Percentiles rank a stretch among this genome's conserved stretches.
Evolutionary conservation across 345 rosid genomes (phyloP).

Genomic region (Chamaenerion angustifolium): DNA sequence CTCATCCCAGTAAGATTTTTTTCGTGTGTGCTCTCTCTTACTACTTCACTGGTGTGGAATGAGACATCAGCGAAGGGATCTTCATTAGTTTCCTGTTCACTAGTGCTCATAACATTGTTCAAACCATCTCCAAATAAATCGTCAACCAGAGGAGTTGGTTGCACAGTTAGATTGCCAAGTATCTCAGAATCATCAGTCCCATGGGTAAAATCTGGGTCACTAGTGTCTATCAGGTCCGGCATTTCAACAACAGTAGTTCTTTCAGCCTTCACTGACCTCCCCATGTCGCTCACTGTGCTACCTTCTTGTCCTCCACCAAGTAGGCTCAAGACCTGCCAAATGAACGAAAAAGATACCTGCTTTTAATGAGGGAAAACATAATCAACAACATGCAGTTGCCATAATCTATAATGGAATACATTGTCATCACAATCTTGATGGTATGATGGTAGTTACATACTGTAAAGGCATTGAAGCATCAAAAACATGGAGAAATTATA

Average conservation of each 20-base stretch:
- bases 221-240: constrained; percentile 78
- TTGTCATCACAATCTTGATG: too few relatives aligned
- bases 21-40: constrained; percentile 31
- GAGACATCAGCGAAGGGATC: constrained; percentile 89
- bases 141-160: constrained; percentile 23
- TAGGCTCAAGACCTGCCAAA: constrained; percentile 62
- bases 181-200: constrained; percentile 24
- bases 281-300: constrained; percentile 21
- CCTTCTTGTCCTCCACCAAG: neutral
- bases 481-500: too few relatives aligned
- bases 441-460: too few relatives aligned
- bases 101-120: constrained; percentile 19
- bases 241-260: constrained; percentile 17
- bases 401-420: too few relatives aligned
- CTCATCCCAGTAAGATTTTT: constrained; percentile 68
- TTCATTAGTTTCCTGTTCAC: constrained; percentile 36
- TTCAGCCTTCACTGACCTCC: constrained; percentile 35
- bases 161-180: too few relatives aligned
- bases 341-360: too few relatives aligned
- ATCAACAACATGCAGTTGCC: too few relatives aligned
- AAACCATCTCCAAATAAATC: constrained; percentile 64
- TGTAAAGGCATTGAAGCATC: too few relatives aligned
- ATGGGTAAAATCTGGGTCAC: constrained; percentile 30
- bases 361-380: too few relatives aligned
- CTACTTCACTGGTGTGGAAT: constrained; percentile 42